Evolutionary conservation across 1,139 yeast species (phyloP).

Genomic region (Pichia sp.): DNA sequence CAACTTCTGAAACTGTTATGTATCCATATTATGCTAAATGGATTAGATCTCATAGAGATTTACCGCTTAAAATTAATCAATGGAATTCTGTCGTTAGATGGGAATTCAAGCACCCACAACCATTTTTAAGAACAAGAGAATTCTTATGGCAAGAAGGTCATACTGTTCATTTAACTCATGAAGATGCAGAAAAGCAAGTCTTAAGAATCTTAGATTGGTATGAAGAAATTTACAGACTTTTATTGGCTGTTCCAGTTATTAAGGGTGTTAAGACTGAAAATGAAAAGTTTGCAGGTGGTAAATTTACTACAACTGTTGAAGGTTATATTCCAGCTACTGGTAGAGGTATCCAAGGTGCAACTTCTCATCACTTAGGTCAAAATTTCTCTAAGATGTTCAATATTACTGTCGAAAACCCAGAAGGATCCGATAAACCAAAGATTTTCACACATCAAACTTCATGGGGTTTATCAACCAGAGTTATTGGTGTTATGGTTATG

Average conservation of each 20-base stretch:
- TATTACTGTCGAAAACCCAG: slow-evolving; percentile 91
- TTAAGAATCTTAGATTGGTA: slow-evolving; percentile 80
- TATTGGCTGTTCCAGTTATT: slow-evolving; percentile 94
- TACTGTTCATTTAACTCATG: slow-evolving; percentile 84
- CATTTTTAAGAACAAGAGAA: slow-evolving; percentile 97
- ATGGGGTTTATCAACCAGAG: slow-evolving; percentile 98
- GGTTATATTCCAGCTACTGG: slow-evolving; percentile 98
- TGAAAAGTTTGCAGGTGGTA: slow-evolving; percentile 98
- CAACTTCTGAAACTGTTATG: slow-evolving; percentile 99
- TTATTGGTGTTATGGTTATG: slow-evolving; percentile 99
- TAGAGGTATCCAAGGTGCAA: slow-evolving; percentile 99
- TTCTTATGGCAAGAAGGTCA: slow-evolving; percentile 99
- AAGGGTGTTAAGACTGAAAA: slow-evolving; percentile 94
- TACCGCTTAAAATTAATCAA: slow-evolving; percentile 93
- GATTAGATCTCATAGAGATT: slow-evolving; percentile 97
- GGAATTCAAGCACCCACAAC: slow-evolving; percentile 99
- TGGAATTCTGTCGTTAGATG: slow-evolving; percentile 99
- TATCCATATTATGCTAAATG: slow-evolving; percentile 98
- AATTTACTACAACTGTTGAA: slow-evolving; percentile 90
- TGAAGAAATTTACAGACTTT: slow-evolving; percentile 76
- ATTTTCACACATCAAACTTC: slow-evolving; percentile 92
- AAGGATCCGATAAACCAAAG: slow-evolving; percentile 80
- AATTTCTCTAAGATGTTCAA: slow-evolving; percentile 98
- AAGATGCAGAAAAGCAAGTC: slow-evolving; percentile 80
- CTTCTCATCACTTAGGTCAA: slow-evolving; percentile 96